These are phyloP conservation scores for Eucalyptus brandiana DNA, from an alignment of 345 rosid genomes.

Conservation along the genomic window DNA sequence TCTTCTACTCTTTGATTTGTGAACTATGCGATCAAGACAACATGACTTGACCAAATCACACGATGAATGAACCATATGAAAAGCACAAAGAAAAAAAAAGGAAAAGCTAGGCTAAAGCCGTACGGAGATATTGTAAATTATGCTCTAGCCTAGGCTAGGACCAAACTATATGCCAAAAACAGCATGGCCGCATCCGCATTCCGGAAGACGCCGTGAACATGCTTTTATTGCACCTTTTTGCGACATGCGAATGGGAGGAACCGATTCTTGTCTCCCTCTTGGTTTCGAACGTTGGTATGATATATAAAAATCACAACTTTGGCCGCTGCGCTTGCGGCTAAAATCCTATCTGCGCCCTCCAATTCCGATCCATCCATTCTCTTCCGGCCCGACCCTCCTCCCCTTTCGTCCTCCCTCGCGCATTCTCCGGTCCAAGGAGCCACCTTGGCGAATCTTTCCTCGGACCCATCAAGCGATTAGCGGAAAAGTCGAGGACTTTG, in stretches of 20 bases:
- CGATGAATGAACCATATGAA: neutral
- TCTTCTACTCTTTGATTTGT: neutral
- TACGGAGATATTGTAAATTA: neutral
- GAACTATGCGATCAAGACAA: neutral
- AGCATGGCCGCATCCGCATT: neutral
- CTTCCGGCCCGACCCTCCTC: neutral
- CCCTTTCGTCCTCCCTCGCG: neutral
- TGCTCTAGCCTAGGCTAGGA: neutral
- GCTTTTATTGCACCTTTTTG: neutral
- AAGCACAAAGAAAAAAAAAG: neutral
- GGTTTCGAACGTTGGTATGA: neutral
- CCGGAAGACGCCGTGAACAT: neutral
- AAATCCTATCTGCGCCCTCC: neutral
- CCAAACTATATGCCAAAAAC: neutral
- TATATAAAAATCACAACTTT: neutral
- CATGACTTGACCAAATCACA: neutral
- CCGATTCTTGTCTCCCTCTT: neutral
- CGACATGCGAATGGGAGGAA: neutral
- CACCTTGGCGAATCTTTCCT: neutral
- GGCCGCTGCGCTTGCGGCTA: neutral
- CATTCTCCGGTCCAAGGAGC: neutral
- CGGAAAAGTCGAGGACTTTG: constrained; percentile 7
- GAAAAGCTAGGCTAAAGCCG: neutral
- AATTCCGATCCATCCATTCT: neutral
- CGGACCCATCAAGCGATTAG: neutral